Evolutionary conservation across 345 rosid genomes (phyloP).

Genomic region (Alliaria petiolata): DNA sequence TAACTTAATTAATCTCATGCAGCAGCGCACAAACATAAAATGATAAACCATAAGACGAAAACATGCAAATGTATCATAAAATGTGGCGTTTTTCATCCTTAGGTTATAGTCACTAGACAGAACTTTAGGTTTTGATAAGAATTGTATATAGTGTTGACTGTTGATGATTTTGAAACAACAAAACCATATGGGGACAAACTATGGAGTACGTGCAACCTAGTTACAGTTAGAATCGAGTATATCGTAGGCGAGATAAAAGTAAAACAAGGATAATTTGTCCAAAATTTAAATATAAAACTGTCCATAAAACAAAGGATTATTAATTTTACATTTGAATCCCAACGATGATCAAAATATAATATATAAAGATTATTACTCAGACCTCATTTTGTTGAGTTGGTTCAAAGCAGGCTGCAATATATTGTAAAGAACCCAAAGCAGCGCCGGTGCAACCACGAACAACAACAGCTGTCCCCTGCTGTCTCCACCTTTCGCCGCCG

Average conservation of each 20-base stretch:
- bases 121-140: neutral
- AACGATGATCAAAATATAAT: constrained; percentile 4
- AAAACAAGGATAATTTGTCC: neutral
- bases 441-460: constrained; percentile 78
- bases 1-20: too few relatives aligned
- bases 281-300: constrained; percentile 25
- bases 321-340: constrained; percentile 25
- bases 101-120: neutral
- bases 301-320: constrained; percentile 30
- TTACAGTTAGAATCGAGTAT: neutral
- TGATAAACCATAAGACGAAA: neutral
- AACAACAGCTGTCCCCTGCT: constrained; percentile 80
- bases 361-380: constrained; percentile 31
- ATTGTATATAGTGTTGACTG: neutral
- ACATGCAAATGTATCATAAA: neutral
- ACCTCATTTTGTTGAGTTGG: constrained; percentile 89
- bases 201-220: neutral
- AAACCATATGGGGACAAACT: neutral
- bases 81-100: neutral
- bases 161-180: neutral
- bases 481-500: constrained; percentile 46
- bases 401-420: constrained; percentile 95
- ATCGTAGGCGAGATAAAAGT: neutral
- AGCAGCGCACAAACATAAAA: neutral
- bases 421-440: constrained; percentile 91